These are phyloP conservation scores for Barbarea vulgaris DNA, from an alignment of 345 rosid genomes.

Conservation along the genomic window DNA sequence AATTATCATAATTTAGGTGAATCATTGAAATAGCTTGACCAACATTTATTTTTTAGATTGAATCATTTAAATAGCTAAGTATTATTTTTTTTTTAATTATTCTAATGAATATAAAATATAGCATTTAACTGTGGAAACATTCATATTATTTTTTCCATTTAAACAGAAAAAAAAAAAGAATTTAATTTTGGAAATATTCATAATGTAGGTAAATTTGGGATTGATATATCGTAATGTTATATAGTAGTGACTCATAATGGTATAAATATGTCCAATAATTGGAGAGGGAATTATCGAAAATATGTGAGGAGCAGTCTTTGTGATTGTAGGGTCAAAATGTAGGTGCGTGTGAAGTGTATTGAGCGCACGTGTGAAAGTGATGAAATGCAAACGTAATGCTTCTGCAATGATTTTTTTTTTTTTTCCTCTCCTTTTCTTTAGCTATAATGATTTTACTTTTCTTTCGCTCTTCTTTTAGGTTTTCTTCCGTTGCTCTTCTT, in stretches of 20 bases:
- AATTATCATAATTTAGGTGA: neutral
- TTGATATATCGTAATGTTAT: neutral
- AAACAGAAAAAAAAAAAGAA: no score
- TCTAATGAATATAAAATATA: neutral
- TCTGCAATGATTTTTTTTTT: slow-evolving; percentile 28
- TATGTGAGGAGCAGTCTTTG: slow-evolving; percentile 11
- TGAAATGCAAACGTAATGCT: slow-evolving; percentile 45
- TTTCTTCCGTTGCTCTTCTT: neutral
- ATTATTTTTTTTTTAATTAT: neutral
- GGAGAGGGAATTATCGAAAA: slow-evolving; percentile 19
- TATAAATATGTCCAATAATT: slow-evolving; percentile 23
- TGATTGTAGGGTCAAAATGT: slow-evolving; percentile 24
- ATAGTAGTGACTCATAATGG: neutral
- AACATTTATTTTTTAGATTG: no score
- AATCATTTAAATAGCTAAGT: neutral
- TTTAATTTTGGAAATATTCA: neutral
- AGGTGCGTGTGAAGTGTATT: slow-evolving; percentile 26
- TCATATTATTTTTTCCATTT: neutral
- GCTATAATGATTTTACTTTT: neutral
- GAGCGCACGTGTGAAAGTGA: slow-evolving; percentile 31
- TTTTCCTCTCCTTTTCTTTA: neutral
- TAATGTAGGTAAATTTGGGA: neutral
- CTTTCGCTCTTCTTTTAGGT: neutral
- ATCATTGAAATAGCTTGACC: neutral
- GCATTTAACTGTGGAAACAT: neutral